Conservation (phyloP, 805 yeast genomes). For the Suhomyces xylopsoci region DNA sequence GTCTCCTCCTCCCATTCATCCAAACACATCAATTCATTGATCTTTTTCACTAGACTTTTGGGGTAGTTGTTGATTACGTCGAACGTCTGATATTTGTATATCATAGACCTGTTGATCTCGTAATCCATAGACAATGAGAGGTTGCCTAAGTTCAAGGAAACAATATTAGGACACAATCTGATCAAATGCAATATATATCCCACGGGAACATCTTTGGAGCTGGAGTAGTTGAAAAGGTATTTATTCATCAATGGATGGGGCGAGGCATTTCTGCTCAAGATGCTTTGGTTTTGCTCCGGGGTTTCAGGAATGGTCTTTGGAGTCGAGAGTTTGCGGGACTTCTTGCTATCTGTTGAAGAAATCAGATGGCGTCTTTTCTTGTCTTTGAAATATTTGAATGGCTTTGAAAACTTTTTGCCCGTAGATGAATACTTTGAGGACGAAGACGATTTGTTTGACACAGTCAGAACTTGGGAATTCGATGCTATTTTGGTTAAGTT, state of each 20-base stretch:
- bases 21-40: slow-evolving; percentile 21
- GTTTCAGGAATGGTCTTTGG: background rate
- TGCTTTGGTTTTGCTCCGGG: background rate
- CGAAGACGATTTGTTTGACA: slow-evolving; percentile 15
- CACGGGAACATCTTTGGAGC: slow-evolving; percentile 72
- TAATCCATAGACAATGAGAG: slow-evolving; percentile 68
- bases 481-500: slow-evolving; percentile 14
- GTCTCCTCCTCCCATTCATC: slow-evolving; percentile 4
- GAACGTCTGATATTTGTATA: slow-evolving; percentile 35
- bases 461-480: slow-evolving; percentile 14
- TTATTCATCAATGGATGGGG: slow-evolving; percentile 62
- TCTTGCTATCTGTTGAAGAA: background rate
- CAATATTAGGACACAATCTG: slow-evolving; percentile 62
- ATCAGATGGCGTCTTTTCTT: slow-evolving; percentile 8
- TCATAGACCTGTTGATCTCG: slow-evolving; percentile 39
- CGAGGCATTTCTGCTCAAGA: slow-evolving; percentile 1
- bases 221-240: slow-evolving; percentile 58
- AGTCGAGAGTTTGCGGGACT: background rate
- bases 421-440: slow-evolving; percentile 13
- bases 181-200: slow-evolving; percentile 72
- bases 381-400: slow-evolving; percentile 19
- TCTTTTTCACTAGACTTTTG: slow-evolving; percentile 22
- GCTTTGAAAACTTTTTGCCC: slow-evolving; percentile 14
- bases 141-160: slow-evolving; percentile 53
- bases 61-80: slow-evolving; percentile 40